Evolutionary conservation across 1,139 yeast genomes (phyloP).

Genomic region (Yamadazyma kanchanaburiensis): DNA sequence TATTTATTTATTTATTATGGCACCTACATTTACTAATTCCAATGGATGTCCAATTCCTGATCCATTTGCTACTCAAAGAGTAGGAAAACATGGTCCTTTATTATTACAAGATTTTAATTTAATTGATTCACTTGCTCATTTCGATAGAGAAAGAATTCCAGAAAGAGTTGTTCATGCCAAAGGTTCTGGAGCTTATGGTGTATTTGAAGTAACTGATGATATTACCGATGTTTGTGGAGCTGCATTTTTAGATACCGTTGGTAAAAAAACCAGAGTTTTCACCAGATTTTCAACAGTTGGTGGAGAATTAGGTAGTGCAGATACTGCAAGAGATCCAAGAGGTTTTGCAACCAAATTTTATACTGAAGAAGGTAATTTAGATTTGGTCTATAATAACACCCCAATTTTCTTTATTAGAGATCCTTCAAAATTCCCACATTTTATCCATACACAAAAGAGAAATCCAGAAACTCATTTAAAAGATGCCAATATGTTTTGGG

Average conservation of each 20-base stretch:
- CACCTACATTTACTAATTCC: slow-evolving; percentile 60
- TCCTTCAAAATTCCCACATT: slow-evolving; percentile 84
- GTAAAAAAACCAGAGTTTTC: slow-evolving; percentile 71
- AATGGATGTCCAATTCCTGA: slow-evolving; percentile 70
- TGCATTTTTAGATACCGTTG: slow-evolving; percentile 65
- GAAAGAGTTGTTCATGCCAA: slow-evolving; percentile 90
- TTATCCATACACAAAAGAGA: slow-evolving; percentile 81
- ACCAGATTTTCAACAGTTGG: slow-evolving; percentile 88
- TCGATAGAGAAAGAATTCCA: slow-evolving; percentile 84
- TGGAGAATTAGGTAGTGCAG: slow-evolving; percentile 83
- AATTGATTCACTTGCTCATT: slow-evolving; percentile 75
- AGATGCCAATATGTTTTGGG: slow-evolving; percentile 76
- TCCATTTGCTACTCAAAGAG: slow-evolving; percentile 70
- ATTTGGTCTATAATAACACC: slow-evolving; percentile 87
- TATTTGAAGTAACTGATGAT: slow-evolving; percentile 79
- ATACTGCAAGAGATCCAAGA: slow-evolving; percentile 87
- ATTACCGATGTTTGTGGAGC: slow-evolving; percentile 71
- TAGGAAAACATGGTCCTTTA: slow-evolving; percentile 73
- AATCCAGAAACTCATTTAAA: slow-evolving; percentile 81
- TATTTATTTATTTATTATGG: slow-evolving; percentile 14
- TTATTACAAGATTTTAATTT: slow-evolving; percentile 76
- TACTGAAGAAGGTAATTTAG: slow-evolving; percentile 86
- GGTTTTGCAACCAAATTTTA: slow-evolving; percentile 82
- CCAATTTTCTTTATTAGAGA: slow-evolving; percentile 86
- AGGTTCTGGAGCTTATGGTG: slow-evolving; percentile 85